Percentiles rank a stretch among this genome's conserved stretches.
phyloP scores from a whole-genome alignment of 768 basidiomycete genomes.

The Phylloporus sp. region DNA sequence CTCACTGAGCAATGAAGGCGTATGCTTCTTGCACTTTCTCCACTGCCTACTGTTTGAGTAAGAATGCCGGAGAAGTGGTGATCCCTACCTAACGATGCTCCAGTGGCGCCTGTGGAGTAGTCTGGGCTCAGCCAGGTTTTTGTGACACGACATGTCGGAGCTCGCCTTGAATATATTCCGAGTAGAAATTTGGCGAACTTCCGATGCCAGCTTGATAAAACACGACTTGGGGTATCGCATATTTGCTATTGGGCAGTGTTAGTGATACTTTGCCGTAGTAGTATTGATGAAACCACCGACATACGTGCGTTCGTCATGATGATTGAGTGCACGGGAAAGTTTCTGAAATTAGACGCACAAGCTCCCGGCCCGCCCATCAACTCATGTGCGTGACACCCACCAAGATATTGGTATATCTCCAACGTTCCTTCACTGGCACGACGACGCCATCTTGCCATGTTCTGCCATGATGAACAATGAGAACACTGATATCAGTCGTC shows the following conservation, averaged over 20 bases:
- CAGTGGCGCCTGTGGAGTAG: conserved; percentile 49
- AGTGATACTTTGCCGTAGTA: neutral
- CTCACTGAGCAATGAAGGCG: conserved; percentile 76
- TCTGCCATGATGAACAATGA: conserved; percentile 30
- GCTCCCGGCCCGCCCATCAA: too few relatives aligned
- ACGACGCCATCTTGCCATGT: conserved; percentile 69
- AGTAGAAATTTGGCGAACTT: conserved; percentile 52
- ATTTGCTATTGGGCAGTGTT: conserved; percentile 21
- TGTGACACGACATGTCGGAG: neutral
- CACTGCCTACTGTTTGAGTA: conserved; percentile 33
- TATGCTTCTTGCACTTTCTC: conserved; percentile 77
- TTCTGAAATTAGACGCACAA: conserved; percentile 39
- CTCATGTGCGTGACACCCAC: conserved; percentile 29
- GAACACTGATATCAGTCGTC: neutral
- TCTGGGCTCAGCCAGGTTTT: conserved; percentile 9
- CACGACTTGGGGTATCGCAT: conserved; percentile 54
- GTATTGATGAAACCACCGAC: conserved; percentile 1
- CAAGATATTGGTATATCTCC: conserved; percentile 53
- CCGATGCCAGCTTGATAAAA: conserved; percentile 63
- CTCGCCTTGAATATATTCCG: conserved; percentile 56
- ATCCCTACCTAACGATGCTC: conserved; percentile 50
- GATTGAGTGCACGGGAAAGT: conserved; percentile 47
- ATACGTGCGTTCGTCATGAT: conserved; percentile 41
- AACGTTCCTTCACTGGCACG: conserved; percentile 36
- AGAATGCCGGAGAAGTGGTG: neutral